A percentile compares a stretch with the other conserved stretches of the same genome.
Conservation (phyloP, 1,284 basidiomycete species). For the Melampsora americana region DNA sequence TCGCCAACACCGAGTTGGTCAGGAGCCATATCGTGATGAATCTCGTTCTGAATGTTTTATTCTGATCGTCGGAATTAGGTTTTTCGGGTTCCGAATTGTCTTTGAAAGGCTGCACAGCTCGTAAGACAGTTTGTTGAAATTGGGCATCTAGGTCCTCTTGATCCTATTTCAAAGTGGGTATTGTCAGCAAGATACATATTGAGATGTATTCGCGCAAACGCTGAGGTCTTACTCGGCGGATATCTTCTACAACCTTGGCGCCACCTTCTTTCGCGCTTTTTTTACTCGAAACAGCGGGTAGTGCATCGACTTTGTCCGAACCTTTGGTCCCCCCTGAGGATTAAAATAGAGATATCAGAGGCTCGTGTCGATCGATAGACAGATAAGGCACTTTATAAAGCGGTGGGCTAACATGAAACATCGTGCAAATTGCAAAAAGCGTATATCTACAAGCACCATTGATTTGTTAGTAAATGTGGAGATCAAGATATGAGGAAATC, state of each 20-base stretch:
- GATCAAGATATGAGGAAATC: background rate
- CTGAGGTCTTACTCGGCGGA: constrained; percentile 29
- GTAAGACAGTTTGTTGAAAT: constrained; percentile 87
- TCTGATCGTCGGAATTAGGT: constrained; percentile 62
- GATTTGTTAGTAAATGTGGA: background rate
- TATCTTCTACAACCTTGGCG: constrained; percentile 65
- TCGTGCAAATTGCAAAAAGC: constrained; percentile 94
- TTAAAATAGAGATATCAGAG: background rate
- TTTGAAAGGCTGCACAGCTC: constrained; percentile 79
- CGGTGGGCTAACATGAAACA: constrained; percentile 45
- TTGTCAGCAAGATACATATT: background rate
- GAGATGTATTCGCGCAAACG: background rate
- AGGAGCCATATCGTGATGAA: constrained; percentile 64
- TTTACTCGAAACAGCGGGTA: constrained; percentile 83
- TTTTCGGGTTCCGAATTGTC: constrained; percentile 65
- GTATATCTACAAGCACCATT: constrained; percentile 64
- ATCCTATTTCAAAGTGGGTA: background rate
- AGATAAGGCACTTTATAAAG: background rate
- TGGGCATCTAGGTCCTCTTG: constrained; percentile 85
- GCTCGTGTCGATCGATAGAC: no score
- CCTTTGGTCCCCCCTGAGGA: constrained; percentile 89
- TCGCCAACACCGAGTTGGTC: constrained; percentile 62
- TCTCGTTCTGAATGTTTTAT: constrained; percentile 83
- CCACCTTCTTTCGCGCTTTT: constrained; percentile 65
- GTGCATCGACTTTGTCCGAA: constrained; percentile 86